phyloP scores from a whole-genome alignment of 495 filamentous ascomycete genomes.

The Aspergillus panamensis region DNA sequence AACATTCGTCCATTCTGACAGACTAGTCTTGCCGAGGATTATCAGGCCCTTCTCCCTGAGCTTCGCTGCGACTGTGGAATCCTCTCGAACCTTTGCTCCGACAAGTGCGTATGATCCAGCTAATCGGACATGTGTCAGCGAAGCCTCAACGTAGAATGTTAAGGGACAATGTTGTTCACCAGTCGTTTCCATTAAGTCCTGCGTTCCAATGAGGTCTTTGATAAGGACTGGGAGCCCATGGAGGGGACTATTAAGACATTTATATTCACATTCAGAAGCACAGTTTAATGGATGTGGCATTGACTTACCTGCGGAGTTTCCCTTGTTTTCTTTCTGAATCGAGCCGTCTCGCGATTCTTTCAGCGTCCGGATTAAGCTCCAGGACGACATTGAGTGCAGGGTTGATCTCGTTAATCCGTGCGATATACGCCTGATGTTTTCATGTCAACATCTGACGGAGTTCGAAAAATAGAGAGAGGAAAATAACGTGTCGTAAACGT shows the following conservation, averaged over 20 bases:
- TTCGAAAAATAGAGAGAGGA: not conserved
- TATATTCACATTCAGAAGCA: not conserved
- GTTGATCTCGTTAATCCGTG: conserved; percentile 53
- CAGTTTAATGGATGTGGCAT: too few relatives aligned
- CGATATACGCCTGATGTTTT: conserved; percentile 43
- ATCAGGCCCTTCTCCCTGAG: conserved; percentile 50
- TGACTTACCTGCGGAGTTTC: conserved; percentile 35
- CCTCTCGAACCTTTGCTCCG: conserved; percentile 44
- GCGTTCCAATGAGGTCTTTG: conserved; percentile 65
- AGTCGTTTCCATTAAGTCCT: conserved; percentile 61
- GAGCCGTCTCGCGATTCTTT: conserved; percentile 47
- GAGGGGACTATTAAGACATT: conserved; percentile 38
- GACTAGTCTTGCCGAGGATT: conserved; percentile 53
- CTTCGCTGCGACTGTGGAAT: conserved; percentile 45
- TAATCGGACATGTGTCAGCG: conserved; percentile 13
- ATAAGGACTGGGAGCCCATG: conserved; percentile 68
- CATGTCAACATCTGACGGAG: not conserved
- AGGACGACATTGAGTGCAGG: conserved; percentile 47
- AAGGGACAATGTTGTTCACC: conserved; percentile 27
- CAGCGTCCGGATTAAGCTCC: conserved; percentile 56
- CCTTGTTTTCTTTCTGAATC: conserved; percentile 51
- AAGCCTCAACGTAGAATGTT: conserved; percentile 3
- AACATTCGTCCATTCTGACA: conserved; percentile 55
- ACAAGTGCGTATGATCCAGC: conserved; percentile 57
- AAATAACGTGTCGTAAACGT: not conserved